A percentile compares a stretch with the other conserved stretches of the same genome.
These are phyloP conservation scores for Debaryomyces fabryi DNA, from an alignment of 1,139 yeast genomes.

Conservation along the genomic window DNA sequence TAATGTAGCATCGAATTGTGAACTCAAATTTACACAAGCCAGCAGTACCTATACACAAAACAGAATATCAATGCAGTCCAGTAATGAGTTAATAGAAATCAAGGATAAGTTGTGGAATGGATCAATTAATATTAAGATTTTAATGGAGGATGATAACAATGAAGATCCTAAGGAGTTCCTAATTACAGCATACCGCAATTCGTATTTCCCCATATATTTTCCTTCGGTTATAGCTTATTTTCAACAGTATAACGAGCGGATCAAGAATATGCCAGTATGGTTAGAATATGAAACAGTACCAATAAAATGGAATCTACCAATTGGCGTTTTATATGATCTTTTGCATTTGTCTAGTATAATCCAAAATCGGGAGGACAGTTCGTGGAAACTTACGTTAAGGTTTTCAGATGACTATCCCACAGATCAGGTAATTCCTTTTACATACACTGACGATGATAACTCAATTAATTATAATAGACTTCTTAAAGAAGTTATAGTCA, in stretches of 20 bases:
- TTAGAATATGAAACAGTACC: conserved; percentile 67
- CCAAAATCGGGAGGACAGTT: conserved; percentile 6
- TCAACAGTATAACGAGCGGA: conserved; percentile 34
- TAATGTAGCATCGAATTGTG: background rate
- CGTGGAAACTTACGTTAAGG: conserved; percentile 56
- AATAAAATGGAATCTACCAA: conserved; percentile 76
- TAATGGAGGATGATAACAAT: conserved; percentile 16
- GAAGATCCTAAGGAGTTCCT: conserved; percentile 24
- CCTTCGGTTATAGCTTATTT: conserved; percentile 48
- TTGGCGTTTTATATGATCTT: conserved; percentile 69
- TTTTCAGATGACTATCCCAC: conserved; percentile 49
- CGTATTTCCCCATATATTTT: conserved; percentile 60
- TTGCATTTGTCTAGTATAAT: conserved; percentile 27
- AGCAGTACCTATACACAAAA: background rate
- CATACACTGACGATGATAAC: conserved; percentile 15
- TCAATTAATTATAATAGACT: conserved; percentile 27
- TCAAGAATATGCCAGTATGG: conserved; percentile 53
- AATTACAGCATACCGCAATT: conserved; percentile 40
- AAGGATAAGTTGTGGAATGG: conserved; percentile 59
- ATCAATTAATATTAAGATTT: conserved; percentile 46
- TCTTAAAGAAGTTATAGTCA: conserved; percentile 61
- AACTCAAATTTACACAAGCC: background rate
- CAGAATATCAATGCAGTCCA: conserved; percentile 2
- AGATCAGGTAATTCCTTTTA: conserved; percentile 54
- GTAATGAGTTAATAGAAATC: conserved; percentile 20